These are phyloP conservation scores for Hypoxylon fuscum DNA, from an alignment of 495 filamentous ascomycete species.

Conservation along the genomic window DNA sequence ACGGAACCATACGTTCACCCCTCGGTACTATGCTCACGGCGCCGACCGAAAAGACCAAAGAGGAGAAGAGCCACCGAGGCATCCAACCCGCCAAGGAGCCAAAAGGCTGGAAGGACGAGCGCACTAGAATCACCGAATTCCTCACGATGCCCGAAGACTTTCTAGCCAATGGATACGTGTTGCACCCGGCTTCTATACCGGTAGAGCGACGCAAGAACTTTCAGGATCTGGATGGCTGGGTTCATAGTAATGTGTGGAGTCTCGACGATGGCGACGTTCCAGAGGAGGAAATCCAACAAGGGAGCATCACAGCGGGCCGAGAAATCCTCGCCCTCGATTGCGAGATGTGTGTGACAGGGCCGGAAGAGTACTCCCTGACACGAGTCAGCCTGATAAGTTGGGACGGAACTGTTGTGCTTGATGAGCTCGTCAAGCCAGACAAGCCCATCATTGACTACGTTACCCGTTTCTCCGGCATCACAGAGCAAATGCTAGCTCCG, in stretches of 20 bases:
- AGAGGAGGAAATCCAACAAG: slow-evolving; percentile 75
- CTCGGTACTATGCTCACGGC: slow-evolving; percentile 77
- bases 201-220: slow-evolving; percentile 54
- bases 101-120: slow-evolving; percentile 69
- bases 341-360: slow-evolving; percentile 92
- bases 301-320: slow-evolving; percentile 83
- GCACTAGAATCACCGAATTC: slow-evolving; percentile 81
- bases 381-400: slow-evolving; percentile 86
- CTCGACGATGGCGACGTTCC: slow-evolving; percentile 73
- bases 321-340: slow-evolving; percentile 89
- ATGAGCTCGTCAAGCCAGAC: slow-evolving; percentile 90
- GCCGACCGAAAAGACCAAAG: slow-evolving; percentile 69
- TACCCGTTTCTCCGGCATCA: slow-evolving; percentile 91
- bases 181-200: slow-evolving; percentile 75
- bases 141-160: slow-evolving; percentile 75
- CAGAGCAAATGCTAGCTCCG: slow-evolving; percentile 76
- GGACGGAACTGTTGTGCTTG: slow-evolving; percentile 83
- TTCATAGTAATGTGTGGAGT: slow-evolving; percentile 74
- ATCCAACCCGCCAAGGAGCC: slow-evolving; percentile 64
- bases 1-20: slow-evolving; percentile 82
- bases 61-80: slow-evolving; percentile 65
- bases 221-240: slow-evolving; percentile 75
- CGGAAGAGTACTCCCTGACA: slow-evolving; percentile 78
- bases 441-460: slow-evolving; percentile 88
- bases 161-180: slow-evolving; percentile 78